phyloP scores from a whole-genome alignment of 768 basidiomycete species.

The Kockovaella imperatae region DNA sequence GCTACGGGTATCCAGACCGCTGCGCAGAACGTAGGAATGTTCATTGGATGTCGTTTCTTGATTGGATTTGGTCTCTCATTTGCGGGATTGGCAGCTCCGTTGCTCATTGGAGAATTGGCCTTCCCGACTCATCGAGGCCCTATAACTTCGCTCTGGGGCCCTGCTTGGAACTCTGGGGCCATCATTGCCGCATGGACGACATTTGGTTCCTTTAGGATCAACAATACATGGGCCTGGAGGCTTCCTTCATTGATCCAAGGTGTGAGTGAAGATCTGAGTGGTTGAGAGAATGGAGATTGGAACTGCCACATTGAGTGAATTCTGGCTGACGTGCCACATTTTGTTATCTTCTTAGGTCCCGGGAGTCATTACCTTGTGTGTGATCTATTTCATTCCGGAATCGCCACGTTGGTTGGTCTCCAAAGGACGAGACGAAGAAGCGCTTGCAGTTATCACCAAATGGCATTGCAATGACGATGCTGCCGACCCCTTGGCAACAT shows the following conservation, averaged over 20 bases:
- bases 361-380: slow-evolving; percentile 27
- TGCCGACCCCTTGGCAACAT: slow-evolving; percentile 27
- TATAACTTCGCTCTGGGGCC: slow-evolving; percentile 55
- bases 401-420: slow-evolving; percentile 50
- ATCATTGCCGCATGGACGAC: slow-evolving; percentile 50
- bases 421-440: slow-evolving; percentile 48
- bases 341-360: too few relatives aligned
- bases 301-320: too few relatives aligned
- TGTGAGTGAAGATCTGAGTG: too few relatives aligned
- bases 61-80: slow-evolving; percentile 46
- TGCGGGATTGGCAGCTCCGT: slow-evolving; percentile 64
- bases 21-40: slow-evolving; percentile 19
- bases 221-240: slow-evolving; percentile 57
- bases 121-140: slow-evolving; percentile 75
- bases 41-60: slow-evolving; percentile 14
- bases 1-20: slow-evolving; percentile 13
- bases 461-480: slow-evolving; percentile 32
- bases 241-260: slow-evolving; percentile 38
- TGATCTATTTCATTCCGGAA: slow-evolving; percentile 57
- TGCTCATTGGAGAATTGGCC: slow-evolving; percentile 75
- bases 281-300: too few relatives aligned
- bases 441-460: slow-evolving; percentile 16
- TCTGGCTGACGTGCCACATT: too few relatives aligned
- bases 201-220: slow-evolving; percentile 57
- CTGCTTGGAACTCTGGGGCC: slow-evolving; percentile 67